phyloP scores from a whole-genome alignment of 176 grass and related monocot genomes.

The Stipa capillata region DNA sequence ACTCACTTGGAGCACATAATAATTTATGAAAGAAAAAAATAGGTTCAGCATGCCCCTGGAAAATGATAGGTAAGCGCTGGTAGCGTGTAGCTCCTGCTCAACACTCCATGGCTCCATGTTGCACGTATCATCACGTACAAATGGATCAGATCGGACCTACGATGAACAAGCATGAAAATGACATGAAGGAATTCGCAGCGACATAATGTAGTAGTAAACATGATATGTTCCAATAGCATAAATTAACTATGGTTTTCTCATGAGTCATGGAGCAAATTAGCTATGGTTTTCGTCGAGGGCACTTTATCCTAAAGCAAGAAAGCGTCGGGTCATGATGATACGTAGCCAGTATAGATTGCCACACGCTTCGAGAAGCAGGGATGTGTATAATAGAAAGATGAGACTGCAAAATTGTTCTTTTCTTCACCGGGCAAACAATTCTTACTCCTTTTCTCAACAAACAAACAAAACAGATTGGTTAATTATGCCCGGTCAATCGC shows the following conservation, averaged over 20 bases:
- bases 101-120: neutral
- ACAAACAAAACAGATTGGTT: too few species aligned
- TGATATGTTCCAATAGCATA: neutral
- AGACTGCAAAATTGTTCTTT: constrained; percentile 1
- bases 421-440: neutral
- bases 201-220: neutral
- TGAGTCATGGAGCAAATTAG: neutral
- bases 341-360: neutral
- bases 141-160: constrained; percentile 28
- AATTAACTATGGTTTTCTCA: neutral
- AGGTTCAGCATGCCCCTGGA: neutral
- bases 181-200: neutral
- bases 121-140: constrained; percentile 1
- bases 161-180: constrained; percentile 14
- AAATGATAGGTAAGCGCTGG: neutral
- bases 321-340: neutral
- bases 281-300: neutral
- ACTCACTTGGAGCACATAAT: neutral
- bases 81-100: neutral
- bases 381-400: neutral
- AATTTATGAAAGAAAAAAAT: neutral
- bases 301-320: constrained; percentile 5
- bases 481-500: too few species aligned
- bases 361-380: neutral
- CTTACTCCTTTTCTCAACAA: neutral